phyloP scores from a whole-genome alignment of 73 alveolate genomes.

The Paramecium tetraurelia region DNA sequence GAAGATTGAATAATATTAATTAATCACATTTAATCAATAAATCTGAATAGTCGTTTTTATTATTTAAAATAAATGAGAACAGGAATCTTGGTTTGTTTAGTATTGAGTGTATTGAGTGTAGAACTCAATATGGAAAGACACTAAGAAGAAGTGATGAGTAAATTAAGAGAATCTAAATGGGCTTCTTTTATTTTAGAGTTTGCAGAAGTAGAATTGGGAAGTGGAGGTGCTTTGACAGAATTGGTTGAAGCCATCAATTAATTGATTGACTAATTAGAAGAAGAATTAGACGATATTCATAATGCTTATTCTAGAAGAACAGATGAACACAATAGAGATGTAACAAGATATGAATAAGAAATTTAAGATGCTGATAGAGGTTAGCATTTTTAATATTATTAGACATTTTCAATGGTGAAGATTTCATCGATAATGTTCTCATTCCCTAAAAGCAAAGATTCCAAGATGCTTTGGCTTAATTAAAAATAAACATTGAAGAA shows the following conservation, averaged over 20 bases:
- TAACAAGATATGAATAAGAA: slow-evolving; percentile 44
- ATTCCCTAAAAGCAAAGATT: slow-evolving; percentile 13
- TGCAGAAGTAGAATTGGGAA: slow-evolving; percentile 18
- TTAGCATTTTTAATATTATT: background rate
- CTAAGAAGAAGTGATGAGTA: background rate
- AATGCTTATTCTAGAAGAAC: slow-evolving; percentile 41
- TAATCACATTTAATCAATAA: background rate
- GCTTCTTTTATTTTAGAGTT: background rate
- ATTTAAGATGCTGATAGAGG: slow-evolving; percentile 49
- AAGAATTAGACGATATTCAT: slow-evolving; percentile 4
- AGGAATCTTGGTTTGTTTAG: slow-evolving; percentile 1
- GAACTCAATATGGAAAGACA: slow-evolving; percentile 16
- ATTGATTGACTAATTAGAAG: slow-evolving; percentile 8
- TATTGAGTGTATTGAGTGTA: background rate
- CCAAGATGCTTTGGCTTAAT: slow-evolving; percentile 26
- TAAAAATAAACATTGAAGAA: slow-evolving; percentile 17
- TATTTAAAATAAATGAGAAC: background rate
- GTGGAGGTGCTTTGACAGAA: slow-evolving; percentile 34
- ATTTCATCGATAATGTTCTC: slow-evolving; percentile 42
- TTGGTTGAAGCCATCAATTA: slow-evolving; percentile 10
- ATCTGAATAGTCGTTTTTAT: slow-evolving; percentile 1
- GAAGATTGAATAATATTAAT: slow-evolving; percentile 8
- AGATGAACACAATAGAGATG: slow-evolving; percentile 53
- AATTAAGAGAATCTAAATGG: slow-evolving; percentile 21
- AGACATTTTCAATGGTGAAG: slow-evolving; percentile 43